Base-by-base conservation (phyloP, 2,329 filamentous ascomycete species). In the Drechslerella coelobrocha region DNA sequence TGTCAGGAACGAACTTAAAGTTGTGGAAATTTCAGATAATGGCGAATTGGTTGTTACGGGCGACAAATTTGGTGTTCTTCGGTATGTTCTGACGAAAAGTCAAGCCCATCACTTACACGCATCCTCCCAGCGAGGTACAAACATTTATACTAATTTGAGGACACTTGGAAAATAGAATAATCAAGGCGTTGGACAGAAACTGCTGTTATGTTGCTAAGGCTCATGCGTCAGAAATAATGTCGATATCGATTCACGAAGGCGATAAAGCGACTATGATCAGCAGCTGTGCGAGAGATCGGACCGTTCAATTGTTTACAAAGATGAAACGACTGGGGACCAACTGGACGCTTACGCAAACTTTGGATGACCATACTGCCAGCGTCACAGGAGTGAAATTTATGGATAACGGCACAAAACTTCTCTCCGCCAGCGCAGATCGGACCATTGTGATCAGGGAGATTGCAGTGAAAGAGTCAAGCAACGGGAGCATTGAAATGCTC, bases 371-470 rank as follows among this genome's bases (percentile, higher is more conserved):
- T 78, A 87, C 92, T 27, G 91, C 92, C 21, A 90, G 90, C 73
- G 92, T 99, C 85, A 60, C 87, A 88, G 76, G 83, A 83, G 80
- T 97, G 26, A 83, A 92, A 7, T 91, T 95, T 65, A 85, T 89
- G 1, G 84, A 88, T 43, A 85, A 91, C 77, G 87, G 87, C 2
- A 82, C 83, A 41, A 88, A 84, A 72, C 81, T 97, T 47, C 83
- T 97, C 19, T 97, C 94, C 0, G 92, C 89, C 75, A 96, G 93
- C 1, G 83, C 91, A 53, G 94, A 99, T 79, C 87, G 94, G 43
- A 95, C 91, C 0, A 81, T 92, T 23, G 85, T 93, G 19, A 85
- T 85, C 21, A 88, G 88, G 73, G 87, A 91, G 31, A 82, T 82
- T 27, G 85, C 87, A 7, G 76, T 77, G 7, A 80, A 83, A 0